Evolutionary conservation across 75 land plant species (phyloP).

Genomic region (Sequoia sempervirens): DNA sequence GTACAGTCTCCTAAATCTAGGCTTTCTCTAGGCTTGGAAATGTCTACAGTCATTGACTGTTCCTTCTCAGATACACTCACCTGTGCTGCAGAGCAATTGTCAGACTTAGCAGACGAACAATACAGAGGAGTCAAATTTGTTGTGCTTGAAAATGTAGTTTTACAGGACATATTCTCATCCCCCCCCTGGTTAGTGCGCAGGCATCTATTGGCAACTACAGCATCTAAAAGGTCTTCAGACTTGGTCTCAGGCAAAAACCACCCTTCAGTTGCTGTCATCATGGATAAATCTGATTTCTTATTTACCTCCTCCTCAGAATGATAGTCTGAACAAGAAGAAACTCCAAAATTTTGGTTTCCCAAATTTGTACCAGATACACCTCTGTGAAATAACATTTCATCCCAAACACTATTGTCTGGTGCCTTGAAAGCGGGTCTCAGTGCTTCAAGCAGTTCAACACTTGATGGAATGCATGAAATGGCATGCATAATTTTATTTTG

Average conservation of each 20-base stretch:
- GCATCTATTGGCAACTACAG: slow-evolving; percentile 48
- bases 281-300: slow-evolving; percentile 9
- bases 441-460: slow-evolving; percentile 50
- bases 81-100: slow-evolving; percentile 11
- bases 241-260: slow-evolving; percentile 17
- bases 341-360: slow-evolving; percentile 7
- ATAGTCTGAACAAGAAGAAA: slow-evolving; percentile 4
- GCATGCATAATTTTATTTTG: neutral
- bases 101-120: slow-evolving; percentile 22
- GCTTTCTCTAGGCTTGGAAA: slow-evolving; percentile 11
- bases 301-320: neutral
- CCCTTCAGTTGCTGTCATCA: slow-evolving; percentile 16
- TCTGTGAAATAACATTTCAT: slow-evolving; percentile 9
- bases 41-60: slow-evolving; percentile 7
- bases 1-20: slow-evolving; percentile 6
- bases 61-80: slow-evolving; percentile 10
- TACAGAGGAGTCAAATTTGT: slow-evolving; percentile 14
- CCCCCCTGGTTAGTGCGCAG: slow-evolving; percentile 18
- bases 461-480: slow-evolving; percentile 7
- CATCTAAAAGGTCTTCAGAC: slow-evolving; percentile 61
- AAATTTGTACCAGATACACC: neutral
- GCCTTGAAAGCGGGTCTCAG: slow-evolving; percentile 33
- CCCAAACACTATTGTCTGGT: slow-evolving; percentile 11
- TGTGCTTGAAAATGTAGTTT: slow-evolving; percentile 29
- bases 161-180: slow-evolving; percentile 38